These are phyloP conservation scores for Xylaria arbuscula DNA, from an alignment of 2,329 filamentous ascomycete genomes.

Conservation along the genomic window DNA sequence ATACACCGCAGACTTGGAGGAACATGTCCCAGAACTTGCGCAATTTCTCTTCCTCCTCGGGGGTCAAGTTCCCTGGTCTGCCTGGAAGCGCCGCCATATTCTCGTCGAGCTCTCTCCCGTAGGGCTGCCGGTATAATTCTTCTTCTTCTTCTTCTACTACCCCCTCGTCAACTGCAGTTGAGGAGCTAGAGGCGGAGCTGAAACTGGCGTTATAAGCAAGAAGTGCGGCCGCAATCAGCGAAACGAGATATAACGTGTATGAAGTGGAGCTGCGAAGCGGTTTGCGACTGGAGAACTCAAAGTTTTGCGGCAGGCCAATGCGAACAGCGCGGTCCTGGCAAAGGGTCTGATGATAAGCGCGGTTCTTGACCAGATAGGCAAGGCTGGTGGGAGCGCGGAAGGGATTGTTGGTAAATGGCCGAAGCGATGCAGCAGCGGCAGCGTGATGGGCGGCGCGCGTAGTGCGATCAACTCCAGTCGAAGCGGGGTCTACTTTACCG, in stretches of 20 bases:
- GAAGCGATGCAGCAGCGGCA: constrained; percentile 21
- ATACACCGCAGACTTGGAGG: constrained; percentile 79
- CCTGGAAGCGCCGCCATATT: constrained; percentile 66
- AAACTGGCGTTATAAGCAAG: constrained; percentile 38
- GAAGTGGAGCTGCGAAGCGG: constrained; percentile 39
- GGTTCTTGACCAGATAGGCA: not conserved
- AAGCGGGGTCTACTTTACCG: constrained; percentile 22
- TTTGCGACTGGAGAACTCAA: constrained; percentile 10
- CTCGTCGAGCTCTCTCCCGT: constrained; percentile 32
- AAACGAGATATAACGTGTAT: constrained; percentile 42
- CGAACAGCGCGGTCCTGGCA: not conserved
- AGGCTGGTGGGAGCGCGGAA: not conserved
- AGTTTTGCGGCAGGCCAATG: not conserved
- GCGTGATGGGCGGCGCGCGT: constrained; percentile 12
- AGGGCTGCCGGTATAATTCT: constrained; percentile 24
- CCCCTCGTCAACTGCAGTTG: not conserved
- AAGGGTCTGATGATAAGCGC: not conserved
- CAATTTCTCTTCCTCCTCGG: constrained; percentile 88
- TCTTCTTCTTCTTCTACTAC: constrained; percentile 1
- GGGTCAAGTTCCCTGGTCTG: constrained; percentile 85
- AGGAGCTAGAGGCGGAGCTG: constrained; percentile 13
- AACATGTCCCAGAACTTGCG: constrained; percentile 85
- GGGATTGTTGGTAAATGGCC: constrained; percentile 1
- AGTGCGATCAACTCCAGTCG: constrained; percentile 27
- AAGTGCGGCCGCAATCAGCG: constrained; percentile 41